Conservation (phyloP, 2,329 filamentous ascomycete genomes). For the Alternaria ethzedia region DNA sequence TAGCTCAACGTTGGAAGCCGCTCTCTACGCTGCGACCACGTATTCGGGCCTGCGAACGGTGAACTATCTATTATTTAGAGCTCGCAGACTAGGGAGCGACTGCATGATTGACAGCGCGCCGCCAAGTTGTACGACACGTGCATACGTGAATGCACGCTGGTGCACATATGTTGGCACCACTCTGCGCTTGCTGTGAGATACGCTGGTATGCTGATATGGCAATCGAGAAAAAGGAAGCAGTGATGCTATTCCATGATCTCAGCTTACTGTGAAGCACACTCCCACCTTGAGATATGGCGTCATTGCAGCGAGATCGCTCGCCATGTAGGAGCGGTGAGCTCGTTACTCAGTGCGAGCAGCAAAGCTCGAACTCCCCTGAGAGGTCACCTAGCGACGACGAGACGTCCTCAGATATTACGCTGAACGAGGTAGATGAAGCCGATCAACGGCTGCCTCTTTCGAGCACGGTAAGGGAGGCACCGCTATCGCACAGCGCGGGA, state of each 20-base stretch:
- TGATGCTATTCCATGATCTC: neutral
- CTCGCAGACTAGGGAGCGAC: slow-evolving; percentile 2
- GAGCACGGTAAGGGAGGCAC: slow-evolving; percentile 1
- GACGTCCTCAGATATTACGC: slow-evolving; percentile 23
- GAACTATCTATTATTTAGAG: slow-evolving; percentile 4
- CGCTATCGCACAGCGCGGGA: neutral
- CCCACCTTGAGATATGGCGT: slow-evolving; percentile 10
- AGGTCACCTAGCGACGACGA: slow-evolving; percentile 20
- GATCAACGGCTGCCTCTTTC: slow-evolving; percentile 2
- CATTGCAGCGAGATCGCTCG: slow-evolving; percentile 25
- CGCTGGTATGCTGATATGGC: neutral
- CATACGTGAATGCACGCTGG: neutral
- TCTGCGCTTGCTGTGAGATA: neutral
- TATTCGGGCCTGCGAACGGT: slow-evolving; percentile 10
- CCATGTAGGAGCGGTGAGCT: slow-evolving; percentile 28
- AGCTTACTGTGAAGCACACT: neutral
- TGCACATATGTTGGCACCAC: neutral
- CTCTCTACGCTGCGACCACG: slow-evolving; percentile 18
- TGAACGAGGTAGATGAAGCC: slow-evolving; percentile 10
- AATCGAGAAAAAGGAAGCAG: slow-evolving; percentile 6
- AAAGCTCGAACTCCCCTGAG: slow-evolving; percentile 9
- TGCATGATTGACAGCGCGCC: slow-evolving; percentile 6
- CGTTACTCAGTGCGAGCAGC: slow-evolving; percentile 26
- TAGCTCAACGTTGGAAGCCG: neutral
- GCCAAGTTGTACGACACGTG: slow-evolving; percentile 4